These are phyloP conservation scores for Cinchona pubescens DNA, from an alignment of 257 asterid genomes.

Conservation along the genomic window DNA sequence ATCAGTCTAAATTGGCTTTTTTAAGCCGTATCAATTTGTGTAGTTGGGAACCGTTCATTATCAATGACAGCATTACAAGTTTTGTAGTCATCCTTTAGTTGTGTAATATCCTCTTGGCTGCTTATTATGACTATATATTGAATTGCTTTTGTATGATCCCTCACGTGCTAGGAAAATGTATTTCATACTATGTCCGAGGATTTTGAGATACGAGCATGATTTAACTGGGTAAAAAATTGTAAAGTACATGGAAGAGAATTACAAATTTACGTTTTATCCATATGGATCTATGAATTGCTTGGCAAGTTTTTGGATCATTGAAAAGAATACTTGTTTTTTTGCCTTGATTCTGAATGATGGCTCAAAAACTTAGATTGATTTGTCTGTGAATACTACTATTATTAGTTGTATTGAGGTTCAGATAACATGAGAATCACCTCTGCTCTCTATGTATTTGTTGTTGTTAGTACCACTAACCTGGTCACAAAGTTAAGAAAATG, in stretches of 20 bases:
- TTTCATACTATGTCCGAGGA: neutral
- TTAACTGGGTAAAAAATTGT: neutral
- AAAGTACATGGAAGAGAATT: neutral
- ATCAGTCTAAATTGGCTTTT: conserved; percentile 34
- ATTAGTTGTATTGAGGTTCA: too few species aligned
- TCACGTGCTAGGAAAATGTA: neutral
- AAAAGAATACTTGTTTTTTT: too few species aligned
- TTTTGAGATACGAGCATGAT: neutral
- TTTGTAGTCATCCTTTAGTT: conserved; percentile 8
- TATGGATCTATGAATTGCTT: neutral
- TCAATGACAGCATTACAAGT: conserved; percentile 7
- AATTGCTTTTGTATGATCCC: neutral
- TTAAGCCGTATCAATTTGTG: conserved; percentile 8
- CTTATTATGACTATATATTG: neutral
- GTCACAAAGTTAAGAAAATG: too few species aligned
- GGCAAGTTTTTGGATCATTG: neutral
- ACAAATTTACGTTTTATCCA: neutral
- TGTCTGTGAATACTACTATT: too few species aligned
- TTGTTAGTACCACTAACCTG: too few species aligned
- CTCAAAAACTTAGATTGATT: too few species aligned
- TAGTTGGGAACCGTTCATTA: neutral
- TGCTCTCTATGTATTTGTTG: too few species aligned
- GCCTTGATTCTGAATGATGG: too few species aligned
- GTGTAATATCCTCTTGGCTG: conserved; percentile 5
- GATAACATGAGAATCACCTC: too few species aligned